Base-by-base conservation (phyloP, 148 eudicot species). In the Diospyros kaki region DNA sequence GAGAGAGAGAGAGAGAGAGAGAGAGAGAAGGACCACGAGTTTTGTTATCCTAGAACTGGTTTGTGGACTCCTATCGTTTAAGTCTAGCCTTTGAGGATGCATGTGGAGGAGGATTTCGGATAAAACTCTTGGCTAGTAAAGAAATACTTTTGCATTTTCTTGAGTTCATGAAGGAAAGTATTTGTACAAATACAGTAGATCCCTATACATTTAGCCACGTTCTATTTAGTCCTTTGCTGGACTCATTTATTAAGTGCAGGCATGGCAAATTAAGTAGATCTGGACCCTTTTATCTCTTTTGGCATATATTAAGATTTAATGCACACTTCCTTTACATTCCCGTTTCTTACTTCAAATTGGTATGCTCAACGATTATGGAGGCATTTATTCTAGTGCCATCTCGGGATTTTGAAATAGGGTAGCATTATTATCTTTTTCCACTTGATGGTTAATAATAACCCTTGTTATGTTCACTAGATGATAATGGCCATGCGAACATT, bases 401-500 rank as follows among this genome's bases (percentile, higher is more conserved):
- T 56, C 58, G 55, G 70, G 70, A 46, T 65, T 64, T 13, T 38
- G 9, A 67, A 63, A 69, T 40, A 41, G 11, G 55, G 42, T 2
- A n/a, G 4, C 17, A 10, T 1, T 41, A 38, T 54, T 53, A 18
- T 18, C 38, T 15, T 46, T 66, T 39, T 50, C 62, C 39, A 3
- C 51, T 64, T 17, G 9, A n/a, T 64, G 67, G 43, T 41, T 39
- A 14, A 45, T 44, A 3, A 9, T 61, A 55, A 66, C 58, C n/a
- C 17, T 18, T 50, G 40, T 46, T 39, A 56, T 74, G 18, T 77
- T 44, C 64, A 45, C 13, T 74, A 95, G 99, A 88, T 95, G 70
- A 88, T 95, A 73, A 81, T 87, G 42, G 84, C 84, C 38, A 95
- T 95, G 99, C 83, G 99, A 63, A 91, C 93, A 7, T 54, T 95